Evolutionary conservation across 257 asterid genomes (phyloP).

Genomic region (Eucommia ulmoides): DNA sequence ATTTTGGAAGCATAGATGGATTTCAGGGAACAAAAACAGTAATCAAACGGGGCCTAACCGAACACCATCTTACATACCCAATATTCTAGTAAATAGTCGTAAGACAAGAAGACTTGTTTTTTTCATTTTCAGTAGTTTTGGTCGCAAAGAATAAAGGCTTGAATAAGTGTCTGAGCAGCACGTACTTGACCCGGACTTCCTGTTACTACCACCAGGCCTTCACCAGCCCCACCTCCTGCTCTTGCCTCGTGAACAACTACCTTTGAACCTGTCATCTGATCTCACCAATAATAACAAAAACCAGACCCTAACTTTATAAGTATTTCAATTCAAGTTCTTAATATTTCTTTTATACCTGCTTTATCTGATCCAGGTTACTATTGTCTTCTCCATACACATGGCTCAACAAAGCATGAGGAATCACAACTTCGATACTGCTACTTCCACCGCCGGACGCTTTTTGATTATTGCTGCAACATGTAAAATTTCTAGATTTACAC

Average conservation of each 20-base stretch:
- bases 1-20: too few species aligned
- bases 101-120: too few species aligned
- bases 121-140: conserved; percentile 2
- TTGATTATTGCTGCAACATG: too few species aligned
- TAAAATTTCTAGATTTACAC: too few species aligned
- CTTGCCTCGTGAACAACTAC: conserved; percentile 11
- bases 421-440: conserved; percentile 8
- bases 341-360: conserved; percentile 8
- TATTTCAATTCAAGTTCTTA: too few species aligned
- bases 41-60: too few species aligned
- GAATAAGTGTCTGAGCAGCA: conserved; percentile 13
- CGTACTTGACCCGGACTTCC: conserved; percentile 12
- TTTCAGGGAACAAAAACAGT: too few species aligned
- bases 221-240: conserved; percentile 9
- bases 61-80: too few species aligned
- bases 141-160: conserved; percentile 9
- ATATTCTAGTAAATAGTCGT: too few species aligned
- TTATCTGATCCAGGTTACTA: conserved; percentile 9
- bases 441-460: too few species aligned
- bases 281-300: not conserved
- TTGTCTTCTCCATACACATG: conserved; percentile 13
- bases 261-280: conserved; percentile 14
- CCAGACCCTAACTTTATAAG: too few species aligned
- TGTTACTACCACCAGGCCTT: conserved; percentile 7
- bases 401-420: conserved; percentile 11